These are phyloP conservation scores for Carex littledalei DNA, from an alignment of 176 grass and related monocot species.

Conservation along the genomic window DNA sequence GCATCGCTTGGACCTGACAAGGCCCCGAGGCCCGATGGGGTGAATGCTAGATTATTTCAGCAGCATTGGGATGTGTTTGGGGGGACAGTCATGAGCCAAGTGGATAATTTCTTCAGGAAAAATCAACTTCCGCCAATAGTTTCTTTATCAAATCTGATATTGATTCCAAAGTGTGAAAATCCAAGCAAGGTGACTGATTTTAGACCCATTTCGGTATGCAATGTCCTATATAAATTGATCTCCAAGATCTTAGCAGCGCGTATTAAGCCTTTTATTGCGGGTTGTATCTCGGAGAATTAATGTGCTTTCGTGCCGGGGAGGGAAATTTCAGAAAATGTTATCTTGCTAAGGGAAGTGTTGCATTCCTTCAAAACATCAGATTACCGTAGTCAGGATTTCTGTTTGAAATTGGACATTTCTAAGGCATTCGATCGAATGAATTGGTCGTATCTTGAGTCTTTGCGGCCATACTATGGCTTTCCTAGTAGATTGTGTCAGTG, in stretches of 20 bases:
- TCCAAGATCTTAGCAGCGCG: neutral
- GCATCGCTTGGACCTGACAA: neutral
- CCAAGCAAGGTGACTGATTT: neutral
- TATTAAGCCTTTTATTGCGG: no score
- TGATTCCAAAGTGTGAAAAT: neutral
- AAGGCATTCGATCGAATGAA: neutral
- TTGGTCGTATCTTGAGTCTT: neutral
- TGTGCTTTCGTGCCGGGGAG: neutral
- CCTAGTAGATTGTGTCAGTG: neutral
- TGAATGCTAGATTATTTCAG: neutral
- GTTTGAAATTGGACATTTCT: neutral
- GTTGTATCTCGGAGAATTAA: neutral
- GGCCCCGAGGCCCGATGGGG: neutral
- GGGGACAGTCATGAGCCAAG: neutral
- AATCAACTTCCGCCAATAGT: no score
- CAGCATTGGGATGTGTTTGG: neutral
- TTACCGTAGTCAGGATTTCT: neutral
- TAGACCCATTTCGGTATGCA: neutral
- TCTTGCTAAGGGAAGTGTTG: neutral
- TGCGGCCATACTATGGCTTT: neutral
- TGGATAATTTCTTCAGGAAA: neutral
- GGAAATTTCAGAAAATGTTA: neutral
- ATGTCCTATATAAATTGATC: neutral
- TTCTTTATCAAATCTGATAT: neutral
- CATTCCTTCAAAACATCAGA: neutral